Evolutionary conservation across 2,329 filamentous ascomycete species (phyloP), one percentile per base, ranked within the genome.

Genomic region (Talaromyces marneffei): DNA sequence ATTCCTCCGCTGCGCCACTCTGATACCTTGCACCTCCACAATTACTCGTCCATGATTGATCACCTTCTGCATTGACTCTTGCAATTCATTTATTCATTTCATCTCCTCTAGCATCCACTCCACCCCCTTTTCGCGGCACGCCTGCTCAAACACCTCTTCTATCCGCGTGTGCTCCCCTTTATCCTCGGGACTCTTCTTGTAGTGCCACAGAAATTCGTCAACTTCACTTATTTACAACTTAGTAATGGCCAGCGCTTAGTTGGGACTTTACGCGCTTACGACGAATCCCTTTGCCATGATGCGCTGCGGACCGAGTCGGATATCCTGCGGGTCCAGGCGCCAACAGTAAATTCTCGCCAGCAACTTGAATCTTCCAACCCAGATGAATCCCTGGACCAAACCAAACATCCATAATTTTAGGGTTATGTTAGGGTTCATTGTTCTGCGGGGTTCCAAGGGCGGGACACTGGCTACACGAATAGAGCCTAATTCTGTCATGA

Each of bases 21-120:
- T 71, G 64, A 0, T 64, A 67, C 44, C 65, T 58, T 2, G 70
- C 10, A 72, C 67, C 46, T 73, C 71, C 2, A 70, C 66, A 59
- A 74, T 68, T 5, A 69, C 70, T 23, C 71, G 64, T 37, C 71
- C 60, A 58, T 68, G 67, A 46, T 66, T 66, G n/a, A 68, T 61
- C 1, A 67, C 71, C 10, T 60, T 64, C 63, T 73, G 71, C 65
- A 74, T 71, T 5, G 25, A 57, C 57, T 71, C 66, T 42, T 70
- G 69, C 44, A 48, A 10, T 9, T 54, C 37, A 33, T 48, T 66
- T 27, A 53, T 61, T 59, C 29, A 33, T 33, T 57, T 62, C 33
- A n/a, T 37, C 5, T 58, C 61, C 1, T 62, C 62, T 4, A 65
- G 48, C 58, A 52, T 68, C 52, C 33, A n/a, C 6, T 48, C 54